A percentile compares a stretch with the other conserved stretches of the same genome.
Conservation (phyloP, 805 yeast species). For the Ogataea pignaliae region DNA sequence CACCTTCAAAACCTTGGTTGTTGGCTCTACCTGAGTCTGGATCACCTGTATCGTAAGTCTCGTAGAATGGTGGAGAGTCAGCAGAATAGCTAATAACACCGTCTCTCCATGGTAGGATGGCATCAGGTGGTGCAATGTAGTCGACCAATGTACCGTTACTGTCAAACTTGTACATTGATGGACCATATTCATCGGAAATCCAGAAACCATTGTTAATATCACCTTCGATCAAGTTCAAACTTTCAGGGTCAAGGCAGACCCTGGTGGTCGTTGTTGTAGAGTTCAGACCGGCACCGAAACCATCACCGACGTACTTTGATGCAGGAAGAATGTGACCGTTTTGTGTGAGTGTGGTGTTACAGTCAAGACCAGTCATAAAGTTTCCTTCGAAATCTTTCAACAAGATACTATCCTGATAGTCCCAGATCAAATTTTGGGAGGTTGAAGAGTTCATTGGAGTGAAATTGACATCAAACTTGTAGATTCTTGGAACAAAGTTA, state of each 20-base stretch:
- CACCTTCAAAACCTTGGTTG: conserved; percentile 32
- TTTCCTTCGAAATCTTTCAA: conserved; percentile 29
- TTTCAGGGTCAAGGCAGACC: conserved; percentile 30
- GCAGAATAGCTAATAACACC: conserved; percentile 23
- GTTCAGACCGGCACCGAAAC: conserved; percentile 24
- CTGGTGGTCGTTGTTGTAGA: conserved; percentile 19
- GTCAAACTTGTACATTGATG: conserved; percentile 26
- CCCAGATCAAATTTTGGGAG: conserved; percentile 23
- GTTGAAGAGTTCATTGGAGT: conserved; percentile 20
- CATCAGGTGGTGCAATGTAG: conserved; percentile 26
- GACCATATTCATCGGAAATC: conserved; percentile 33
- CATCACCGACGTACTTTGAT: conserved; percentile 25
- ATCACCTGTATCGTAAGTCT: conserved; percentile 17
- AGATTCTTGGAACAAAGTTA: conserved; percentile 25
- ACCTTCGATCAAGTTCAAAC: conserved; percentile 25
- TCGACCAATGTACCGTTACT: conserved; percentile 24
- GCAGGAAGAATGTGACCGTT: conserved; percentile 28
- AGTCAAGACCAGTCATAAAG: conserved; percentile 27
- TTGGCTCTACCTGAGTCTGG: conserved; percentile 27
- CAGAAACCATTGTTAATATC: conserved; percentile 29
- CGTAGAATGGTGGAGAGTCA: conserved; percentile 25
- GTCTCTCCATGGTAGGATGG: conserved; percentile 26
- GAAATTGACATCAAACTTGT: conserved; percentile 21
- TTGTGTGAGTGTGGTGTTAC: conserved; percentile 22
- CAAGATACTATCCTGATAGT: conserved; percentile 25